Conservation (phyloP, 164 flowering plant species). For the Sextonia rubra region DNA sequence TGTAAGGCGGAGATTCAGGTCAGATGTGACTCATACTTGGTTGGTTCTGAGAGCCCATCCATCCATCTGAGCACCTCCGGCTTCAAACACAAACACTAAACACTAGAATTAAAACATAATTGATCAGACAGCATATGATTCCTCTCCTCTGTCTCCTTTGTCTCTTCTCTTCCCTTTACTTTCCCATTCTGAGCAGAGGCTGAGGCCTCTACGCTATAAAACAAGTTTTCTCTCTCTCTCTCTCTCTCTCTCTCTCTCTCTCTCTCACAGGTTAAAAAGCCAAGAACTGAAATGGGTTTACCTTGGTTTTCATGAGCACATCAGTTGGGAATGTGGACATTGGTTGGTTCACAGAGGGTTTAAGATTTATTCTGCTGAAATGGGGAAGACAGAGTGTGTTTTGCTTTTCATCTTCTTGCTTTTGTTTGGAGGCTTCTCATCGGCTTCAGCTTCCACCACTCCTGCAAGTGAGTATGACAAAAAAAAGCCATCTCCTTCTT, state of each 20-base stretch:
- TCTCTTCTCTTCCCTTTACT: not conserved
- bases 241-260: not conserved
- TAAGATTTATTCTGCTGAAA: not conserved
- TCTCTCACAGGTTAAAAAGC: not conserved
- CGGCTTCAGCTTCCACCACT: constrained; percentile 5
- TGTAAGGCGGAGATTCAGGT: not conserved
- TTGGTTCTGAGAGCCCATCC: too few relatives aligned
- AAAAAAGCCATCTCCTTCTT: not conserved
- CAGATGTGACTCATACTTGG: too few relatives aligned
- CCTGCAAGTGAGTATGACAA: constrained; percentile 1
- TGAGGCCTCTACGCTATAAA: too few relatives aligned
- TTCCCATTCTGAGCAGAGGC: not conserved
- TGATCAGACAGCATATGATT: too few relatives aligned
- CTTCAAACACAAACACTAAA: not conserved
- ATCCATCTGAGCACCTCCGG: not conserved
- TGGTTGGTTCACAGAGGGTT: not conserved
- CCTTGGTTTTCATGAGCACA: not conserved
- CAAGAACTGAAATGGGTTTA: not conserved
- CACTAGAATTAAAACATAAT: too few relatives aligned
- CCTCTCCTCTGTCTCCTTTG: not conserved
- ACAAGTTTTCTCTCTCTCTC: not conserved
- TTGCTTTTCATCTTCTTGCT: not conserved
- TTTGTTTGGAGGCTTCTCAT: constrained; percentile 9
- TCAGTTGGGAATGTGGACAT: not conserved
- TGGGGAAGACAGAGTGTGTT: constrained; percentile 1